Evolutionary conservation across 169 alveolate genomes (phyloP), one percentile per base, ranked within the genome.

Genomic region (Eimeria tenella): DNA sequence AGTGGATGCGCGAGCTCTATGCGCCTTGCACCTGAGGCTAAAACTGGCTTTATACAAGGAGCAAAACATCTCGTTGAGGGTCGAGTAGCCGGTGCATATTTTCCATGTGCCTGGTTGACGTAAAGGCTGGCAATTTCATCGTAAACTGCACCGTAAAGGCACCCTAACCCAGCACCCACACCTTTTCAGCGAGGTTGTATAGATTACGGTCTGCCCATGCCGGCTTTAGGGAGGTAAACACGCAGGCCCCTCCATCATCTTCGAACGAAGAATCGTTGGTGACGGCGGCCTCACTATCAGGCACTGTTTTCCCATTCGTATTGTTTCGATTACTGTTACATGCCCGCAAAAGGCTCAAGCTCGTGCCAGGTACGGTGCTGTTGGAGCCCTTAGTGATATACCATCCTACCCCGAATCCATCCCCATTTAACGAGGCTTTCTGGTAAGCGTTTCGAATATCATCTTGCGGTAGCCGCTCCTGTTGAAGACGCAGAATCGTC

Each of bases 321-420:
- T 3, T 50, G 23, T 23, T 31, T 56, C 82, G 23, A 50, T 49
- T 89, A 52, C 60, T 62, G 4, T 25, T 56, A 17, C 89, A 56
- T 15, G 62, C 42, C 5, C 84, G 79, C 58, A 86, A 50, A 21
- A 86, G 70, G 56, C 81, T 49, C 93, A 86, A 56, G 79, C 21
- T 55, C 15, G 86, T 49, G 62, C 81, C 42, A 13, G 56, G 9
- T 17, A 62, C 9, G 13, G 65, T 68, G 56, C 83, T 50, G 21
- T 50, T 55, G 23, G 65, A 25, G 70, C 75, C 68, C 17, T 31
- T 62, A 9, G 90, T 77, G 55, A 53, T 49, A 50, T 93, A 93
- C 95, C 95, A 93, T 55, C 95, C 95, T 31, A 93, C 95, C 19
- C 95, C 95, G 53, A 83, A 93, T 83, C 95, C 95, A 58, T 93